These are phyloP conservation scores for Teratosphaeria nubilosa DNA, from an alignment of 2,329 filamentous ascomycete species.

Conservation along the genomic window DNA sequence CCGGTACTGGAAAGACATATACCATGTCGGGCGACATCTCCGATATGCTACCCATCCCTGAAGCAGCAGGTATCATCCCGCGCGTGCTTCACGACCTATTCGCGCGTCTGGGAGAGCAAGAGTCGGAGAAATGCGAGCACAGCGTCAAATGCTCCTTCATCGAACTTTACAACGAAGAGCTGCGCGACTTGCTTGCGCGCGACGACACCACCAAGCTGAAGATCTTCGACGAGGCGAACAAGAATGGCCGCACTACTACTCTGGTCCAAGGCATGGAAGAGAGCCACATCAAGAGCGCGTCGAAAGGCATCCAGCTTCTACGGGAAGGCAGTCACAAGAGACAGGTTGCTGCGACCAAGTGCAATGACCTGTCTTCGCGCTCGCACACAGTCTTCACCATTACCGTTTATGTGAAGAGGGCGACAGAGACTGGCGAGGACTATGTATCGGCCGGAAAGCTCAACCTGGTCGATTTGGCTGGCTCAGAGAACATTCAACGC, in stretches of 20 bases:
- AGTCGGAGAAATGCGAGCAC: conserved; percentile 57
- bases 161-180: conserved; percentile 94
- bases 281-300: conserved; percentile 75
- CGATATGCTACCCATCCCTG: conserved; percentile 78
- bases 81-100: conserved; percentile 82
- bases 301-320: conserved; percentile 77
- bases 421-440: conserved; percentile 74
- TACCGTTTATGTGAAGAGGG: conserved; percentile 78
- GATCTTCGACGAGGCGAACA: conserved; percentile 84
- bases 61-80: conserved; percentile 90
- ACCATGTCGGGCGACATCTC: conserved; percentile 99
- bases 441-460: conserved; percentile 86
- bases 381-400: conserved; percentile 98
- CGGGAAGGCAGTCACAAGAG: conserved; percentile 84
- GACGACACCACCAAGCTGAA: conserved; percentile 84
- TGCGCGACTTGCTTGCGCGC: conserved; percentile 73
- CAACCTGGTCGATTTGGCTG: conserved; percentile 91
- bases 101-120: conserved; percentile 64
- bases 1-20: conserved; percentile 96
- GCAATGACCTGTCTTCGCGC: conserved; percentile 93
- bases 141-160: conserved; percentile 98
- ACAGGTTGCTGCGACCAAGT: conserved; percentile 99
- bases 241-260: conserved; percentile 74
- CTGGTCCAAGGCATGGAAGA: conserved; percentile 98
- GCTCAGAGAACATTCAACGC: conserved; percentile 93